These are phyloP conservation scores for Mycotypha africana DNA, from an alignment of 371 early-diverging fungal genomes.

Conservation along the genomic window DNA sequence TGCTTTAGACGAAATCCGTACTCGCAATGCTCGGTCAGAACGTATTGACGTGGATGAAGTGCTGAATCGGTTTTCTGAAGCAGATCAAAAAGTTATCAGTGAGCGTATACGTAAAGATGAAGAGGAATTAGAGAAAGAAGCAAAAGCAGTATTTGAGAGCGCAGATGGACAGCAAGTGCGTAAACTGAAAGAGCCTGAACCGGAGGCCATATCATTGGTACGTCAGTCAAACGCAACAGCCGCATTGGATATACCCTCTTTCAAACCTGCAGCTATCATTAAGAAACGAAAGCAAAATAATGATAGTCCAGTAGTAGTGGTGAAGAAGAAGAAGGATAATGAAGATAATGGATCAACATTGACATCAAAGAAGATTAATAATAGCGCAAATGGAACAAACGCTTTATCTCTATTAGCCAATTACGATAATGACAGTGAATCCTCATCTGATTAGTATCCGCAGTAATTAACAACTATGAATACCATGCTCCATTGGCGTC, in stretches of 20 bases:
- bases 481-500: too few species aligned
- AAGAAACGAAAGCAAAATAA: slow-evolving; percentile 16
- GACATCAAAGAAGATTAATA: too few species aligned
- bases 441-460: slow-evolving; percentile 3
- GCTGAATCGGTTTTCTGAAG: slow-evolving; percentile 43
- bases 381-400: neutral
- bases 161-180: slow-evolving; percentile 70
- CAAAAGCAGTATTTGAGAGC: slow-evolving; percentile 59
- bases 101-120: slow-evolving; percentile 48
- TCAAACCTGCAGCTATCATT: slow-evolving; percentile 23
- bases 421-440: slow-evolving; percentile 16
- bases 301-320: slow-evolving; percentile 1
- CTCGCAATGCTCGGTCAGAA: slow-evolving; percentile 81
- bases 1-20: slow-evolving; percentile 90
- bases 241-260: slow-evolving; percentile 36
- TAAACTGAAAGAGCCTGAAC: slow-evolving; percentile 50
- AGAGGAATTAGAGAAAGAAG: slow-evolving; percentile 64
- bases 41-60: slow-evolving; percentile 64
- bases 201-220: slow-evolving; percentile 42
- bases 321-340: slow-evolving; percentile 35
- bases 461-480: too few species aligned
- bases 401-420: slow-evolving; percentile 27
- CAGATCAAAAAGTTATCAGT: slow-evolving; percentile 35
- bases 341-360: slow-evolving; percentile 4
- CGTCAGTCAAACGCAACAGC: slow-evolving; percentile 22